Base-by-base conservation (phyloP, 352 stramenopile genomes). In the Phytophthora idaei region DNA sequence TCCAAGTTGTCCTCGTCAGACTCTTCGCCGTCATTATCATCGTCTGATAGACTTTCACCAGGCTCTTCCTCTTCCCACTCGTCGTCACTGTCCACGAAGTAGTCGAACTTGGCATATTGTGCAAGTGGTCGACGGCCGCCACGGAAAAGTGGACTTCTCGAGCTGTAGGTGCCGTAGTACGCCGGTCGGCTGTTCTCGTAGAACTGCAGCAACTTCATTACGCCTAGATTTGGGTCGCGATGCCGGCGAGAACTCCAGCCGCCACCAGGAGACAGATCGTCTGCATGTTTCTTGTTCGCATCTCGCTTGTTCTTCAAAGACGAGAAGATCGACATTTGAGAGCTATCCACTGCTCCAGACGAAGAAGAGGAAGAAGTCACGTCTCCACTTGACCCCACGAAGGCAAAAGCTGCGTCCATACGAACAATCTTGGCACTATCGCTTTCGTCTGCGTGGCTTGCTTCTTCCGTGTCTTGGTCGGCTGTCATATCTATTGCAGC, bases 61-160 rank as follows among this genome's bases (percentile, higher is more conserved):
- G 87, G 83, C 41, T 96, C 89, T 51, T 96, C 89, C 61, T 96
- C 89, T 61, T 96, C 89, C 89, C 89, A 96, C 57, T 96, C 89
- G 54, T 95, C 87, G 41, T 96, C 89, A 51, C 87, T 96, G 29
- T 96, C 87, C 2, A 96, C 76, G 0, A 73, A 58, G 50, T 96
- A 96, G 44, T 96, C 88, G 15, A 94, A 82, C 46, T 86, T 81
- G 1, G 61, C 17, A 63, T 75, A 85, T n/a, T 81, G 76, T 3
- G 85, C 80, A 25, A 94, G 67, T 21, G 88, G 88, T 9, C 86
- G 78, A 15, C 88, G 80, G 0, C 88, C 86, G 7, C 81, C 76
- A n/a, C 71, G 81, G 49, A 96, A 90, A 15, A 84, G 37, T 1
- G 61, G 64, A 44, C 69, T 87, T 15, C 66, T 77, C 27, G 74